These are phyloP conservation scores for Stevia rebaudiana DNA, from an alignment of 140 eudicot genomes.

Conservation along the genomic window DNA sequence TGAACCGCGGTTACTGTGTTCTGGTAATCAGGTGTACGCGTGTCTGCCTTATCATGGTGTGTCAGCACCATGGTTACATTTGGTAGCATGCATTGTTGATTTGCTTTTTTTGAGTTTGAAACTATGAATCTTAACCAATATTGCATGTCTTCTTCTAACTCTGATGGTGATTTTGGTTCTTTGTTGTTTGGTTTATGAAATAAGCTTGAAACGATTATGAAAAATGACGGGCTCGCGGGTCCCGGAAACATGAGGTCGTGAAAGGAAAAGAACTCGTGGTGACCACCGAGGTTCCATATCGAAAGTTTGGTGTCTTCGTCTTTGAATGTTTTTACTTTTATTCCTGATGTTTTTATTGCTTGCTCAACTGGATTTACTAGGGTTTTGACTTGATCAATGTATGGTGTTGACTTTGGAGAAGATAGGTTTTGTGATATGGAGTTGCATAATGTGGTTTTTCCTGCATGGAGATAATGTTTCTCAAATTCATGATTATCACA, in stretches of 20 bases:
- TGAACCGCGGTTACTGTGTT: slow-evolving; percentile 47
- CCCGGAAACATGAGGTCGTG: slow-evolving; percentile 95
- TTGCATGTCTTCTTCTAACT: slow-evolving; percentile 75
- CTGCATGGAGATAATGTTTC: slow-evolving; percentile 37
- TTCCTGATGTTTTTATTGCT: slow-evolving; percentile 61
- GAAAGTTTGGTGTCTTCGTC: slow-evolving; percentile 78
- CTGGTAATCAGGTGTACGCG: slow-evolving; percentile 34
- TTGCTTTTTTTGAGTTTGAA: slow-evolving; percentile 69
- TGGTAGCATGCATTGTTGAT: slow-evolving; percentile 86
- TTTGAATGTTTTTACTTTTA: slow-evolving; percentile 57
- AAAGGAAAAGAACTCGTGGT: slow-evolving; percentile 58
- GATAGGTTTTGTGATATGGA: slow-evolving; percentile 66
- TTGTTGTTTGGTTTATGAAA: slow-evolving; percentile 58
- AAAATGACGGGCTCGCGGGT: slow-evolving; percentile 66
- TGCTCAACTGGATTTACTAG: slow-evolving; percentile 84
- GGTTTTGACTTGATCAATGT: slow-evolving; percentile 56
- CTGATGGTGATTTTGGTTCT: slow-evolving; percentile 58
- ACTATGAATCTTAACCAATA: slow-evolving; percentile 92
- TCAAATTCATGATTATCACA: neutral
- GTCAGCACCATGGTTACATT: slow-evolving; percentile 79
- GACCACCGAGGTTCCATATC: slow-evolving; percentile 83
- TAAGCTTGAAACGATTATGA: slow-evolving; percentile 58
- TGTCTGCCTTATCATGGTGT: slow-evolving; percentile 64
- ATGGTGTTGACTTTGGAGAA: slow-evolving; percentile 57
- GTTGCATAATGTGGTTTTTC: slow-evolving; percentile 68